Conservation (phyloP, 257 asterid species). For the Marsdenia floribunda region DNA sequence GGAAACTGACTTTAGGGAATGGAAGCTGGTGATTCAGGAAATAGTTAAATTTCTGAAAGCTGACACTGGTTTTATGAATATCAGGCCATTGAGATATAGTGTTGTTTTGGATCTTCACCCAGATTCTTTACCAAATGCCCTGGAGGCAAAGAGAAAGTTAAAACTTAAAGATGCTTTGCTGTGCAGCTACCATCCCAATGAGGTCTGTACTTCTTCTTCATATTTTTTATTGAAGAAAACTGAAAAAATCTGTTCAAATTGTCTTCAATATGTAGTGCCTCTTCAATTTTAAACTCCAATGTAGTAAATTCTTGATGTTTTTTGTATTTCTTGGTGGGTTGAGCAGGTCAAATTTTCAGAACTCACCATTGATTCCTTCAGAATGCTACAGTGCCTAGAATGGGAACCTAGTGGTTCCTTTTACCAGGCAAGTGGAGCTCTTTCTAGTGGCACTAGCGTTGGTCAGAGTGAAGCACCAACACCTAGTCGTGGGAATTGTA, state of each 20-base stretch:
- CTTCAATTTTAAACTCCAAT: neutral
- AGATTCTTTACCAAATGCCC: slow-evolving; percentile 55
- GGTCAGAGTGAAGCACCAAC: slow-evolving; percentile 81
- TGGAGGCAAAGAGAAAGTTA: slow-evolving; percentile 61
- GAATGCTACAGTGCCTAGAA: slow-evolving; percentile 90
- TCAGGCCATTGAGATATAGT: slow-evolving; percentile 89
- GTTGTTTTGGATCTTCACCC: slow-evolving; percentile 83
- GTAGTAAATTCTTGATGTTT: neutral
- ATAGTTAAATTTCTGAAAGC: slow-evolving; percentile 91
- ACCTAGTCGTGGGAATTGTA: slow-evolving; percentile 53
- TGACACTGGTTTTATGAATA: slow-evolving; percentile 92
- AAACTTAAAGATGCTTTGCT: slow-evolving; percentile 75
- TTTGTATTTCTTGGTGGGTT: neutral
- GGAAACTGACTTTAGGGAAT: slow-evolving; percentile 94
- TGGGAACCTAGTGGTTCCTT: slow-evolving; percentile 99
- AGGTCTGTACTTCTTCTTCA: slow-evolving; percentile 45
- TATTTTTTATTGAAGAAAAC: neutral
- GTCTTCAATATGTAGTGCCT: neutral
- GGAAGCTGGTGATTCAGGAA: slow-evolving; percentile 98
- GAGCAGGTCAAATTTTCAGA: slow-evolving; percentile 90
- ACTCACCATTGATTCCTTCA: slow-evolving; percentile 75
- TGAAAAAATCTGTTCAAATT: neutral
- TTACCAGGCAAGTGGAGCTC: slow-evolving; percentile 54
- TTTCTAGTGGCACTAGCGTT: slow-evolving; percentile 47
- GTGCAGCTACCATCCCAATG: slow-evolving; percentile 89